phyloP scores from a whole-genome alignment of 2,329 filamentous ascomycete genomes.

The Aspergillus sojae region DNA sequence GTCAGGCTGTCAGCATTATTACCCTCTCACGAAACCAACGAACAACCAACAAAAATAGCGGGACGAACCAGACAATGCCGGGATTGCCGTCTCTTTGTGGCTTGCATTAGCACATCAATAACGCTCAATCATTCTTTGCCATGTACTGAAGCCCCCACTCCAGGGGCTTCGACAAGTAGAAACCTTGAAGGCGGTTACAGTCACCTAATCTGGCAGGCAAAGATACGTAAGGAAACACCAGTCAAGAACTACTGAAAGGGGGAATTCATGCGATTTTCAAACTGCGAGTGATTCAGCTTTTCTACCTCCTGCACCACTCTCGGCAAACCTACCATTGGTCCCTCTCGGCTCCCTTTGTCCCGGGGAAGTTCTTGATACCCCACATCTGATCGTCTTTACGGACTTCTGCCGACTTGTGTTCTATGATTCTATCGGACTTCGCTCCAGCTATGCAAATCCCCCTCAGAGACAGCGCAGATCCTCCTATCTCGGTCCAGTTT shows the following conservation, averaged over 20 bases:
- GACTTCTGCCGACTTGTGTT: not conserved
- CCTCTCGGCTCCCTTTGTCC: not conserved
- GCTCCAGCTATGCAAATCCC: not conserved
- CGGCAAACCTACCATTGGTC: not conserved
- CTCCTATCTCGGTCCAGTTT: not conserved
- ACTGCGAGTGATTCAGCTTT: not conserved
- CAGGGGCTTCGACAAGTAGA: not conserved
- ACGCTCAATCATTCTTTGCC: not conserved
- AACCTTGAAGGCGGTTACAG: not conserved
- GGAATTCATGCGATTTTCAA: slow-evolving; percentile 2
- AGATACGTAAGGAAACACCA: not conserved
- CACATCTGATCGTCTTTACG: not conserved
- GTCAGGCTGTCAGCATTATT: not conserved
- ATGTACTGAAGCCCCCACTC: not conserved
- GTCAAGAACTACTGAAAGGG: not conserved
- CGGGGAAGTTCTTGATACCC: not conserved
- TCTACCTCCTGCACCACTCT: not conserved
- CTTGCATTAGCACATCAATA: not conserved
- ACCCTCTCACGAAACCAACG: not conserved
- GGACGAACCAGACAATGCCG: not conserved
- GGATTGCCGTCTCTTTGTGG: not conserved
- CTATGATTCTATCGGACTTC: not conserved
- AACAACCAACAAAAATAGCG: not conserved
- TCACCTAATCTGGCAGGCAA: not conserved
- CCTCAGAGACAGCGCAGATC: not conserved